A percentile compares a stretch with the other conserved stretches of the same genome.
phyloP scores from a whole-genome alignment of 1,284 basidiomycete species.

The Fomes fomentarius region DNA sequence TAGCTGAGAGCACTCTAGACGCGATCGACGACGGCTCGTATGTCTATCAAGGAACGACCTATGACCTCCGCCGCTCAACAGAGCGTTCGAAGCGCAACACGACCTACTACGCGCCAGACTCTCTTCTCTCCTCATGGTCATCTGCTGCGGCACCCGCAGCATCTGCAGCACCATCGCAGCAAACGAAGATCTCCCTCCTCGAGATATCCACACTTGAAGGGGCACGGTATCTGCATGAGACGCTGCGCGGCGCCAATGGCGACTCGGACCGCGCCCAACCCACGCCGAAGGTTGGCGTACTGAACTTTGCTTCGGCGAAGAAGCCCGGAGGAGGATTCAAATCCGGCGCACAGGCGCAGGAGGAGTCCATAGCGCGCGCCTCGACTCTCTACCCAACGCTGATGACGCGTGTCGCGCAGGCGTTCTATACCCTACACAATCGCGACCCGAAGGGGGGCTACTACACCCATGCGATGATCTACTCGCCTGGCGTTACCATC shows the following conservation, averaged over 20 bases:
- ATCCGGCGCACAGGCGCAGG: conserved; percentile 67
- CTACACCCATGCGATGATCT: conserved; percentile 72
- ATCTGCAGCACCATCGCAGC: too few species aligned
- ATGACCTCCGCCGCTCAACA: conserved; percentile 38
- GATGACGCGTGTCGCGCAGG: conserved; percentile 50
- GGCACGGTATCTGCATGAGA: conserved; percentile 34
- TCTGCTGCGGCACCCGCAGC: conserved; percentile 22
- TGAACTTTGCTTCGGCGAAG: conserved; percentile 73
- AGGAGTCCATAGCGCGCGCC: conserved; percentile 72
- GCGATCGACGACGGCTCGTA: conserved; percentile 36
- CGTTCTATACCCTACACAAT: conserved; percentile 62
- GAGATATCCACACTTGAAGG: conserved; percentile 61
- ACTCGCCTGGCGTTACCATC: conserved; percentile 58
- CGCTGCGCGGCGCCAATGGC: conserved; percentile 3
- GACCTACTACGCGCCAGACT: conserved; percentile 44
- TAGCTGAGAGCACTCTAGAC: conserved; percentile 37
- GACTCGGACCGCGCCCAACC: conserved; percentile 14
- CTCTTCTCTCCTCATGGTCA: conserved; percentile 42
- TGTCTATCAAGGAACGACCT: conserved; percentile 22
- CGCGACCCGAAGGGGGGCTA: conserved; percentile 52
- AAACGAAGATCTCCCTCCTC: conserved; percentile 41
- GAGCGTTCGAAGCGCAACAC: conserved; percentile 42
- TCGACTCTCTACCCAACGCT: conserved; percentile 66
- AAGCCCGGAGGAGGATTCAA: conserved; percentile 73
- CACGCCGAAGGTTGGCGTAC: conserved; percentile 50